Conservation (phyloP, 2,329 filamentous ascomycete genomes). For the Macrophomina pseudophaseolina region DNA sequence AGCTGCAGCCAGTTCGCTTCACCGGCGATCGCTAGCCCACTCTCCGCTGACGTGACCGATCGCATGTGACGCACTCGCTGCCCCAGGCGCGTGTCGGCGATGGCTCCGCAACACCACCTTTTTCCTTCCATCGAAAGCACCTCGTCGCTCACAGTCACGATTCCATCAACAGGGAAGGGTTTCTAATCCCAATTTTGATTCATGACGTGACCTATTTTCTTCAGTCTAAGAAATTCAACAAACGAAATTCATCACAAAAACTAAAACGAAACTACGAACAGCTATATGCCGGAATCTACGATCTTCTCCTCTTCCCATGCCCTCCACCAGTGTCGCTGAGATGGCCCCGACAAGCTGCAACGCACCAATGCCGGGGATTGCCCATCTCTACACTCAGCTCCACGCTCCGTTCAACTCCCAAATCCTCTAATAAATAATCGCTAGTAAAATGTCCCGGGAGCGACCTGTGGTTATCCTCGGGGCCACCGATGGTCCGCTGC, state of each 20-base stretch:
- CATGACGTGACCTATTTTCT: background rate
- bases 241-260: conserved; percentile 12
- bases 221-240: background rate
- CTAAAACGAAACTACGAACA: background rate
- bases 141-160: background rate
- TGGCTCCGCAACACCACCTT: conserved; percentile 13
- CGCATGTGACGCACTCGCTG: background rate
- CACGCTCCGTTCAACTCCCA: background rate
- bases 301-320: background rate
- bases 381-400: conserved; percentile 10
- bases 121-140: too few species aligned
- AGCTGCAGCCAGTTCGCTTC: background rate
- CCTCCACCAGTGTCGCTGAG: conserved; percentile 15
- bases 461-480: background rate
- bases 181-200: background rate
- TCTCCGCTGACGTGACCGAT: conserved; percentile 4
- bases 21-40: background rate
- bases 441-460: conserved; percentile 1
- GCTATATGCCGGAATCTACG: background rate
- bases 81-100: background rate
- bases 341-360: conserved; percentile 21
- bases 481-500: background rate
- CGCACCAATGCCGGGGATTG: conserved; percentile 17
- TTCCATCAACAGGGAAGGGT: too few species aligned
- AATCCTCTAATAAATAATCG: conserved; percentile 5